phyloP scores from a whole-genome alignment of 2,329 filamentous ascomycete species.

The Xylaria sp. region DNA sequence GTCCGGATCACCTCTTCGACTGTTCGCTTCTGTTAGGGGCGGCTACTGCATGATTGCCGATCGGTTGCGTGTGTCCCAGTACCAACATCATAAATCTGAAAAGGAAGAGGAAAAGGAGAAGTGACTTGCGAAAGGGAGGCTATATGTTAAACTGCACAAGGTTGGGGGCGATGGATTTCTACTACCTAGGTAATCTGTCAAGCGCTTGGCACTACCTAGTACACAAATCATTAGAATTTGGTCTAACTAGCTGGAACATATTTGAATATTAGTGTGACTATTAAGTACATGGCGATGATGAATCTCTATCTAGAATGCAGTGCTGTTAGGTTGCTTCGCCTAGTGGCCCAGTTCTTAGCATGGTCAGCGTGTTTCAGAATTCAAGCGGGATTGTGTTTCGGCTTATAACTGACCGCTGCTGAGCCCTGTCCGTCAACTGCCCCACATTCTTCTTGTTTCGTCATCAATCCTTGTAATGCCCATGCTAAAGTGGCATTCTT shows the following conservation, averaged over 20 bases:
- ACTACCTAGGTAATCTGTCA: background rate
- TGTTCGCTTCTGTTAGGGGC: background rate
- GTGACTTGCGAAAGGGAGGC: background rate
- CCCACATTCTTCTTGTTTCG: slow-evolving; percentile 26
- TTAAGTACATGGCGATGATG: background rate
- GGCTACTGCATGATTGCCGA: background rate
- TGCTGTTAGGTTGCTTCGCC: background rate
- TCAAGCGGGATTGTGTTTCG: slow-evolving; percentile 27
- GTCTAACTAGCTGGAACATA: no score
- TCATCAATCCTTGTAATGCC: slow-evolving; percentile 21
- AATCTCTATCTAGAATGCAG: background rate
- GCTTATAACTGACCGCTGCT: slow-evolving; percentile 18
- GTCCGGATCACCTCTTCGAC: background rate
- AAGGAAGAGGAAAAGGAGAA: background rate
- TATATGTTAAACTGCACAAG: background rate
- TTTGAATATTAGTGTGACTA: no score
- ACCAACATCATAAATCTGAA: background rate
- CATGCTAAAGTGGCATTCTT: slow-evolving; percentile 29
- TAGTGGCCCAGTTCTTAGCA: background rate
- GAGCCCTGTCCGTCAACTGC: slow-evolving; percentile 1
- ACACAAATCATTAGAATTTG: no score
- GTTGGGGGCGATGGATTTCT: background rate
- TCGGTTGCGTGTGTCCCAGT: background rate
- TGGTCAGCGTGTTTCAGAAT: slow-evolving; percentile 32
- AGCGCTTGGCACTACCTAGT: no score